Evolutionary conservation across 106 monocot genomes (phyloP).

Genomic region (Cymbidium sinense): DNA sequence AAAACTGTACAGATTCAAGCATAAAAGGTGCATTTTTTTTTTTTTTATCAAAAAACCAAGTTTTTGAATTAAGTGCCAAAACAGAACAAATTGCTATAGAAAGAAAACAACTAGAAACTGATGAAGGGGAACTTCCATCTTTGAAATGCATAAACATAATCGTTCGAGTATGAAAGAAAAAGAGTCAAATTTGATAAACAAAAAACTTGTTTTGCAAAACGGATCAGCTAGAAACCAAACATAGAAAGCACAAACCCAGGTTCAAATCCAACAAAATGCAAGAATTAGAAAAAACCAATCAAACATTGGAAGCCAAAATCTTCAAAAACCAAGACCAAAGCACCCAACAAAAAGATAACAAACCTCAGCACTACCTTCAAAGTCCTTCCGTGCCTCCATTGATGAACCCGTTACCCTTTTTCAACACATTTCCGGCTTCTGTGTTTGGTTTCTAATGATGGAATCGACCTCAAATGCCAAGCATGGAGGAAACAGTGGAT

Average conservation of each 20-base stretch:
- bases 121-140: neutral
- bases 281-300: neutral
- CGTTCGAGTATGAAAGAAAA: neutral
- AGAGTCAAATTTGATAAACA: neutral
- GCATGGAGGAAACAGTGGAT: slow-evolving; percentile 25
- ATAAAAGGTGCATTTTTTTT: neutral
- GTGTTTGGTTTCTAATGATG: slow-evolving; percentile 15
- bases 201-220: neutral
- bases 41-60: neutral
- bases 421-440: neutral
- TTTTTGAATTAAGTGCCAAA: neutral
- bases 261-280: neutral
- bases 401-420: neutral
- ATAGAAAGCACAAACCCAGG: neutral
- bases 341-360: neutral
- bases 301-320: neutral
- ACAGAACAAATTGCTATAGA: neutral
- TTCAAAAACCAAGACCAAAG: neutral
- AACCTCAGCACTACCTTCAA: neutral
- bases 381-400: neutral
- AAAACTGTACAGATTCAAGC: neutral
- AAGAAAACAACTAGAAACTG: neutral
- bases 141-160: neutral
- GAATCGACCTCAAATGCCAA: slow-evolving; percentile 13
- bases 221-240: neutral